Evolutionary conservation across 352 stramenopile species (phyloP).

Genomic region (Phytopythium chamaehyphon): DNA sequence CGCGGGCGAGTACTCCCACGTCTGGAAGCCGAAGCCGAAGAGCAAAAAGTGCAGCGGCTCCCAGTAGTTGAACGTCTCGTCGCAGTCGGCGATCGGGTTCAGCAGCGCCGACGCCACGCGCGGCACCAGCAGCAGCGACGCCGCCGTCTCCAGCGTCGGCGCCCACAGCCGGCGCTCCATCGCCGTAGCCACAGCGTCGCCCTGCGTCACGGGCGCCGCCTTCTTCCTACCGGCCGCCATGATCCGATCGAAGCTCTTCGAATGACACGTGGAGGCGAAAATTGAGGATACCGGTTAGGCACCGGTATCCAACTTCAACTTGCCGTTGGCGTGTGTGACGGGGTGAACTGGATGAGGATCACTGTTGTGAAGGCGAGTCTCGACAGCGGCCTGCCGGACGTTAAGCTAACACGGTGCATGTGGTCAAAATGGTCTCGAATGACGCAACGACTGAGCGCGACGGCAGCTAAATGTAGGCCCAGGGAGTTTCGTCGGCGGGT

Average conservation of each 20-base stretch:
- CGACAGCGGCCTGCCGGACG: too few species aligned
- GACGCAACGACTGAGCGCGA: too few species aligned
- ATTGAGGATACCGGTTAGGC: background rate
- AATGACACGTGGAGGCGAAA: too few species aligned
- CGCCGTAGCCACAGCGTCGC: conserved; percentile 10
- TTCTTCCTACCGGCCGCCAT: background rate
- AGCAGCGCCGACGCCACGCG: conserved; percentile 54
- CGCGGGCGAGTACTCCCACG: conserved; percentile 89
- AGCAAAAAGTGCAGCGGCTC: conserved; percentile 97
- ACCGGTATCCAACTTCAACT: conserved; percentile 1
- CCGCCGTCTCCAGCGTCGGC: conserved; percentile 49
- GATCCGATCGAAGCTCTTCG: too few species aligned
- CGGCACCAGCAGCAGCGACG: conserved; percentile 64
- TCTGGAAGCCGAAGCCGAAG: conserved; percentile 90
- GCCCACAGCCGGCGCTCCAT: conserved; percentile 50
- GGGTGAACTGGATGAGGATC: too few species aligned
- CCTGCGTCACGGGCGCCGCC: background rate
- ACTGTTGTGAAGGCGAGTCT: too few species aligned
- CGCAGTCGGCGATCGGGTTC: conserved; percentile 94
- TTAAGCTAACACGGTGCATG: too few species aligned
- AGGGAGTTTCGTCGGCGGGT: too few species aligned
- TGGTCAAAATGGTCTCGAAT: too few species aligned
- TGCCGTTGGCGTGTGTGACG: background rate
- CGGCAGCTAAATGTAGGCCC: too few species aligned
- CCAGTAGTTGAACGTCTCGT: conserved; percentile 99